Base-by-base conservation (phyloP, 1,284 basidiomycete genomes). In the Leccinum cinnamomeum region DNA sequence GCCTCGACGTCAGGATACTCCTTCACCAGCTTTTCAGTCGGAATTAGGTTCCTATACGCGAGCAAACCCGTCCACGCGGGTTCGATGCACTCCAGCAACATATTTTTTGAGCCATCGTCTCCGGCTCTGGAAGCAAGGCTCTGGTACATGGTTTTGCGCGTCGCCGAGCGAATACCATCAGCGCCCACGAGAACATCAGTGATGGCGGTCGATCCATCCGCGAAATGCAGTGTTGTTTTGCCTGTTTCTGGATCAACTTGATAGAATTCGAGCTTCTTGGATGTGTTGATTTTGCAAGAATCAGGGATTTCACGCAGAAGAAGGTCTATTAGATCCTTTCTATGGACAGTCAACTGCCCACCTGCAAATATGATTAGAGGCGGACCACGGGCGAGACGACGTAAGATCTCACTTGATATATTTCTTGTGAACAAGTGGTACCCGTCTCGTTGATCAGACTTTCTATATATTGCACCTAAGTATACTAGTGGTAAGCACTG, bases 131-230 rank as follows among this genome's bases (percentile, higher is more conserved):
- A 60, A 56, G 63, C 63, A 6, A 71, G 51, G 0, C 25, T 58
- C 39, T 61, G 30, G 33, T 65, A 71, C 68, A 71, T 71, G 25
- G 53, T 62, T 30, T 28, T 64, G 46, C 72, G 70, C 5, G 70
- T 67, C 16, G 53, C 61, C 0, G 70, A 72, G 14, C 12, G 65
- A 41, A 73, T 62, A 10, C 72, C 72, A 51, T 72, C 70, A 1
- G 69, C 72, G 0, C 78, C 78, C 8, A 79, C 63, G 28, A 80
- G 67, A 3, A 80, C 60, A 56, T 80, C 76, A 2, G 76, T 68
- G 18, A 65, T 56, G 0, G 67, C 66, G 10, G 65, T 72, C 11
- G 74, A 69, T 3, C 73, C 75, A 41, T 79, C 75, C 0, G 70
- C 44, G 62, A 80, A 79, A 56, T 73, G 60, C 16, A 78, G 55